Conservation (phyloP, 345 rosid species). For the Brassica incana region DNA sequence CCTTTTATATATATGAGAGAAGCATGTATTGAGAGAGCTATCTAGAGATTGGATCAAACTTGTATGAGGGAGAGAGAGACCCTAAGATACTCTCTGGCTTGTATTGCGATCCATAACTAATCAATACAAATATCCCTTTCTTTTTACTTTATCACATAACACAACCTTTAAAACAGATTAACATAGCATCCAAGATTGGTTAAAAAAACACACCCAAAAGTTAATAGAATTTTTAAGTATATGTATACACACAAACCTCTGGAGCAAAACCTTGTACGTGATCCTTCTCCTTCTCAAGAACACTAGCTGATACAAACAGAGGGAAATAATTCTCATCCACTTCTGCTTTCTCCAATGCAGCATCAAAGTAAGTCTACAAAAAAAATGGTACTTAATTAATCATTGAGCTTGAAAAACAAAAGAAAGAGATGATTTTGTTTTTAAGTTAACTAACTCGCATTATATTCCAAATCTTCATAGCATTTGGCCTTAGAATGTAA, state of each 20-base stretch:
- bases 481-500: constrained; percentile 93
- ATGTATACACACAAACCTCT: constrained; percentile 51
- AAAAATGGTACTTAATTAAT: constrained; percentile 11
- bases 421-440: background rate
- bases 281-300: constrained; percentile 87
- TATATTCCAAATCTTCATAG: constrained; percentile 92
- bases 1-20: no score
- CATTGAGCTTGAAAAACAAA: background rate
- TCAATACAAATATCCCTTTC: no score
- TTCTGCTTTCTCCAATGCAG: constrained; percentile 84
- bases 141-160: no score
- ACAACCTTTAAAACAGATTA: constrained; percentile 32
- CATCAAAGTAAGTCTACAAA: constrained; percentile 82
- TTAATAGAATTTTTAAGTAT: background rate
- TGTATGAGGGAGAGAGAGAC: no score
- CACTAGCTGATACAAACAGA: constrained; percentile 85
- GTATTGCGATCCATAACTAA: no score
- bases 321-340: constrained; percentile 93
- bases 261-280: constrained; percentile 95
- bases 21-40: no score
- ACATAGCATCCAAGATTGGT: background rate
- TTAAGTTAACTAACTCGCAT: constrained; percentile 66
- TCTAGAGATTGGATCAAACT: no score
- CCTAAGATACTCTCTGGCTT: no score
- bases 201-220: constrained; percentile 24